Conservation (phyloP, 2,329 filamentous ascomycete species). For the Sclerotiophoma versabilis region DNA sequence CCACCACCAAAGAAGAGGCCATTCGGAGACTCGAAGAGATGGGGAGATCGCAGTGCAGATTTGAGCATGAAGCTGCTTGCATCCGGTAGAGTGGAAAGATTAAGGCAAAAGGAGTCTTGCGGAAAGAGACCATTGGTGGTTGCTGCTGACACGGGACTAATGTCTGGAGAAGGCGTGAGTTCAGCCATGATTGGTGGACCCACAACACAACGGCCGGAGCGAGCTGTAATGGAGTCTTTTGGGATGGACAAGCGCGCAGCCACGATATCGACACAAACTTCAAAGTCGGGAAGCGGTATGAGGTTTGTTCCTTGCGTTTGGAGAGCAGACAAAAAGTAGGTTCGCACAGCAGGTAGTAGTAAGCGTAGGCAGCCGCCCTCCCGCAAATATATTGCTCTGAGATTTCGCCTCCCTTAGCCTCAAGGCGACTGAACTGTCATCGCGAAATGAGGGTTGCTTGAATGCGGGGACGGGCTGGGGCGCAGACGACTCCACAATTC, state of each 20-base stretch:
- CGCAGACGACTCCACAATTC: slow-evolving; percentile 39
- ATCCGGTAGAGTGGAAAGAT: slow-evolving; percentile 49
- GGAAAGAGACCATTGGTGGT: slow-evolving; percentile 50
- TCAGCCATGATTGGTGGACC: slow-evolving; percentile 51
- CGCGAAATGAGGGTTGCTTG: slow-evolving; percentile 40
- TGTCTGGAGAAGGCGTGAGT: slow-evolving; percentile 51
- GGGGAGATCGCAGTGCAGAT: slow-evolving; percentile 47
- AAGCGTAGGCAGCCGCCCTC: slow-evolving; percentile 20
- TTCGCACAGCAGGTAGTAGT: slow-evolving; percentile 3
- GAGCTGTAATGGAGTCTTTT: slow-evolving; percentile 38
- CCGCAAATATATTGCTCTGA: slow-evolving; percentile 32
- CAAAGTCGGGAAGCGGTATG: slow-evolving; percentile 11
- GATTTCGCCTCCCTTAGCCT: slow-evolving; percentile 33
- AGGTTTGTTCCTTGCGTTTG: slow-evolving; percentile 4
- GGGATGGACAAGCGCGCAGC: slow-evolving; percentile 38
- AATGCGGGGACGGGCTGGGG: slow-evolving; percentile 46
- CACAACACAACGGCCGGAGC: slow-evolving; percentile 32
- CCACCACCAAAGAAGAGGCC: slow-evolving; percentile 40
- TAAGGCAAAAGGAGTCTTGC: slow-evolving; percentile 51
- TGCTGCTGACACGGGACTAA: slow-evolving; percentile 53
- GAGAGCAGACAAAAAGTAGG: not conserved
- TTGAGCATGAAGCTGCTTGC: slow-evolving; percentile 48
- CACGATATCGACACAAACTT: slow-evolving; percentile 29
- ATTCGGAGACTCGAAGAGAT: slow-evolving; percentile 49
- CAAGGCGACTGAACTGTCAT: slow-evolving; percentile 28